A percentile compares a stretch with the other conserved stretches of the same genome.
These are phyloP conservation scores for Xylaria sp. DNA, from an alignment of 2,329 filamentous ascomycete species.

Conservation along the genomic window DNA sequence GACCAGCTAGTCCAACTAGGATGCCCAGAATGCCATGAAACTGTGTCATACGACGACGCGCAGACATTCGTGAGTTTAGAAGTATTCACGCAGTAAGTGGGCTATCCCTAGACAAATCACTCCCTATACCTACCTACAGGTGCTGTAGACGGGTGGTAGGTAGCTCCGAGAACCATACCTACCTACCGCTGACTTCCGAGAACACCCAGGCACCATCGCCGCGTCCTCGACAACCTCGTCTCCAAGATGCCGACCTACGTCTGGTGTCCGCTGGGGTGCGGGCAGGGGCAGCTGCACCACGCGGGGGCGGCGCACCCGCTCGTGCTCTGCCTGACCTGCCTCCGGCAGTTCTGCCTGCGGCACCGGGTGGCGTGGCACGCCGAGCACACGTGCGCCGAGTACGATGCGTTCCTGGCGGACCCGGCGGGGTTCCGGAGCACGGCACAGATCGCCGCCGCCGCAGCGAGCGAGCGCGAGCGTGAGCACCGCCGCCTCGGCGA, in stretches of 20 bases:
- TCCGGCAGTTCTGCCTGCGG: constrained; percentile 45
- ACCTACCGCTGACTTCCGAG: no score
- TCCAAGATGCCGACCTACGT: constrained; percentile 49
- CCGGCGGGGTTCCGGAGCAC: constrained; percentile 43
- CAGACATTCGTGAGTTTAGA: constrained; percentile 46
- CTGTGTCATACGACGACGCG: constrained; percentile 49
- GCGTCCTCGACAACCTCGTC: constrained; percentile 35
- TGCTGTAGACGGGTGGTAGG: no score
- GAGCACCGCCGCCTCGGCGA: constrained; percentile 40
- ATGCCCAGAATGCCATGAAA: constrained; percentile 54
- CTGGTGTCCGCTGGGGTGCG: constrained; percentile 58
- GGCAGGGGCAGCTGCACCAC: constrained; percentile 55
- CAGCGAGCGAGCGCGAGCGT: constrained; percentile 48
- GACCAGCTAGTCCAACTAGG: not conserved
- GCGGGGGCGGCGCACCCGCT: constrained; percentile 44
- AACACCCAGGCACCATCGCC: no score
- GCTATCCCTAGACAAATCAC: no score
- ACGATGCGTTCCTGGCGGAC: constrained; percentile 43
- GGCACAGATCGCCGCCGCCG: constrained; percentile 45
- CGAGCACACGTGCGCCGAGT: constrained; percentile 46
- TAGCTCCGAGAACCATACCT: no score
- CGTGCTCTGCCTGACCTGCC: constrained; percentile 45
- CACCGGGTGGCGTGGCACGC: constrained; percentile 48
- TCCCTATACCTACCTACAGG: no score
- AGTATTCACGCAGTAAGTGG: constrained; percentile 46